phyloP scores from a whole-genome alignment of 108 stramenopile genomes.

The Conticribra guillardii region DNA sequence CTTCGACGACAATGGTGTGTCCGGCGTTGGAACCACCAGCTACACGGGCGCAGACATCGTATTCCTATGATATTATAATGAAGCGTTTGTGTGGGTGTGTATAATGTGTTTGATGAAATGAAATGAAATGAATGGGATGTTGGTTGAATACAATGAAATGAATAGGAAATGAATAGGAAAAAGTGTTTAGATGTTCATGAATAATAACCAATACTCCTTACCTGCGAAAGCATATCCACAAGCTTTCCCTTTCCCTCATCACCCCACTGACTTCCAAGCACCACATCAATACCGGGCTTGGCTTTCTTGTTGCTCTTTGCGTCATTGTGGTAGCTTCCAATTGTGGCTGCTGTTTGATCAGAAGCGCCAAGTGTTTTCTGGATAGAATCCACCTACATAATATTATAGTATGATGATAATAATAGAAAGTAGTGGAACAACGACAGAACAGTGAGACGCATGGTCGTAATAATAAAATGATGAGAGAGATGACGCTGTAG shows the following conservation, averaged over 20 bases:
- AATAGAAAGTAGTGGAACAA: not conserved
- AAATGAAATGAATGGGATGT: not conserved
- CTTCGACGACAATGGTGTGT: conserved; percentile 96
- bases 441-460: not conserved
- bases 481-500: too few relatives aligned
- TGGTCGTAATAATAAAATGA: not conserved
- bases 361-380: conserved; percentile 18
- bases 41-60: conserved; percentile 97
- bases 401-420: not conserved
- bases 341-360: not conserved
- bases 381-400: conserved; percentile 5
- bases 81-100: not conserved
- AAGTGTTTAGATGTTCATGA: not conserved
- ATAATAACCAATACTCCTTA: conserved; percentile 32
- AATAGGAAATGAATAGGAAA: not conserved
- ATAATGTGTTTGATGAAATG: not conserved
- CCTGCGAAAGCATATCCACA: conserved; percentile 92
- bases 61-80: conserved; percentile 52
- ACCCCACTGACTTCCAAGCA: conserved; percentile 97
- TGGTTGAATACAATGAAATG: not conserved
- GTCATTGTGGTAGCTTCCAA: conserved; percentile 19
- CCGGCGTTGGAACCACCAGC: conserved; percentile 97
- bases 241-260: conserved; percentile 99
- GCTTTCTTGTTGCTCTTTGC: conserved; percentile 13
- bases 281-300: conserved; percentile 84